These are phyloP conservation scores for Polytrichum commune DNA, from an alignment of 225 moss, liverwort and hornwort species.

Conservation along the genomic window DNA sequence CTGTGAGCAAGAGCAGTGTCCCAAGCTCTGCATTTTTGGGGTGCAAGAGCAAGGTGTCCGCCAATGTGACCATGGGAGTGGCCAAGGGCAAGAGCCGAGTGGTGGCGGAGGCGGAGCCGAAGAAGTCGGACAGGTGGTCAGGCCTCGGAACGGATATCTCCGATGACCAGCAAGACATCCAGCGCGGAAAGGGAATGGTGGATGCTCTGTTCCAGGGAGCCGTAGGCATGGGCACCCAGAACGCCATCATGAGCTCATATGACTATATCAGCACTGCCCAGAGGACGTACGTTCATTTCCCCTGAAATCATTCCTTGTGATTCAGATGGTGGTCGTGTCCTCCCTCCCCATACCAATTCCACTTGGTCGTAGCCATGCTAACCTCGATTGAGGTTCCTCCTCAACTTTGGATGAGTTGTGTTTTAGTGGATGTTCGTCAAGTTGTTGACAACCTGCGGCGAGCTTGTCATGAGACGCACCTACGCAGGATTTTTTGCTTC, in stretches of 20 bases:
- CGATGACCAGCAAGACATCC: conserved; percentile 92
- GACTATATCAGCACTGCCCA: conserved; percentile 68
- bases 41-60: conserved; percentile 32
- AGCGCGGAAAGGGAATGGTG: conserved; percentile 86
- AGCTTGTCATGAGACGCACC: too few species aligned
- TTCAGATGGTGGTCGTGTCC: background rate
- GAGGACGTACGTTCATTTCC: conserved; percentile 31
- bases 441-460: too few species aligned
- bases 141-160: conserved; percentile 69
- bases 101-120: conserved; percentile 48
- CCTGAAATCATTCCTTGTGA: background rate
- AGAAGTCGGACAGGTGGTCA: conserved; percentile 54
- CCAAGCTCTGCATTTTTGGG: conserved; percentile 53
- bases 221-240: conserved; percentile 57
- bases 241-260: conserved; percentile 50
- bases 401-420: background rate
- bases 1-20: conserved; percentile 11
- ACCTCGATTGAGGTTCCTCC: background rate
- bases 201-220: conserved; percentile 77
- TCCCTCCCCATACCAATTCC: background rate
- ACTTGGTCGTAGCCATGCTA: background rate
- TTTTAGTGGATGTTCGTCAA: background rate
- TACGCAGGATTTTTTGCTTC: too few species aligned
- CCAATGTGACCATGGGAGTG: conserved; percentile 32
- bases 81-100: conserved; percentile 48